Evolutionary conservation across 306 rosid species (phyloP), one percentile per base, ranked within the genome.

Genomic region (Urtica urens): DNA sequence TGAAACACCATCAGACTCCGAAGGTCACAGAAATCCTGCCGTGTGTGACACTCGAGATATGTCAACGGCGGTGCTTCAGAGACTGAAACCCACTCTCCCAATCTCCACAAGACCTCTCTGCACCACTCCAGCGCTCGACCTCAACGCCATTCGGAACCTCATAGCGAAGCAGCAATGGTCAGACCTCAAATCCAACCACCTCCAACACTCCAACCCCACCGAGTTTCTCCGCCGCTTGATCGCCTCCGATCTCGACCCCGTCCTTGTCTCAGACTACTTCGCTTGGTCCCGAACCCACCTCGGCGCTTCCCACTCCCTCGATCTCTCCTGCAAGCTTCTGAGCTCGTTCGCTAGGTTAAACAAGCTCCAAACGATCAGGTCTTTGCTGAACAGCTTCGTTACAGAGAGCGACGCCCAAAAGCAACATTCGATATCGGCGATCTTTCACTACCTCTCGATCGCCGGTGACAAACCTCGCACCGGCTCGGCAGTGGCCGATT

Each of bases 141-240:
- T 60, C 54, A 26, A 53, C 4, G 15, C 48, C 6, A 64, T 77
- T 49, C 64, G 74, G 44, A 78, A 87, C 59, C 64, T 83, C 58
- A 72, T 87, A 64, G 72, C 69, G 39, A 68, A 81, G 65, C 92
- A 75, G 15, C 94, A 65, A 41, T 83, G 94, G 93, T 69, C 73
- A 23, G 70, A 72, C 63, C 76, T 80, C 60, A 80, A 77, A 72
- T 22, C 68, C 55, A 72, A 69, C 56, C 76, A 71, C 64, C 59
- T 87, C 27, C 46, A 51, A 55, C 29, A 39, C 37, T 69, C 60
- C 25, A 62, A 48, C 42, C 71, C 87, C 33, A 50, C 38, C 14
- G 17, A 44, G 24, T 58, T 73, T 71, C 68, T 87, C 26, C 81
- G 69, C 23, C 81, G 63, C 12, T 68, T 78, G 54, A 51, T 80